Base-by-base conservation (phyloP, 805 yeast genomes). In the Vanderwaltozyma polyspora region DNA sequence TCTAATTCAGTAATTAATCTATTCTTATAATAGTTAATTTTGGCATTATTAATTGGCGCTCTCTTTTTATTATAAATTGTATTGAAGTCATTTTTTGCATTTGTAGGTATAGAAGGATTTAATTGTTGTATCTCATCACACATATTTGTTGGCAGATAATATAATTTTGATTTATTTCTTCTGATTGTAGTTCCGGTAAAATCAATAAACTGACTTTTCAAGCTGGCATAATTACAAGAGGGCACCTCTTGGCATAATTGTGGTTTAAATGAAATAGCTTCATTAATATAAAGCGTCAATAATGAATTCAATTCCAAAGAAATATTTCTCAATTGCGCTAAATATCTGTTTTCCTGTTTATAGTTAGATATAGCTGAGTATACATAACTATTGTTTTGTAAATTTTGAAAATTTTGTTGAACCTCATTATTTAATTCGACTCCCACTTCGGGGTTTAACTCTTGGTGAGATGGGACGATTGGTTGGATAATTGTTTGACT, bases 1-100 rank as follows among this genome's bases (percentile, higher is more conserved):
- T 47, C 52, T 25, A 44, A 34, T 31, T 44, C 52, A 14, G 49
- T 45, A 23, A 47, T 45, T 15, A 47, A 38, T 30, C 52, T 30
- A 37, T 47, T 45, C 34, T 45, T 47, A 16, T 9, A 17, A 6
- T 12, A 5, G 9, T 16, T 15, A 6, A 6, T 27, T 11, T 21
- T 23, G 6, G 4, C 16, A 25, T 25, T 25, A 10, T 25, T 6
- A 6, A 23, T 23, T 7, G 25, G n/a, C 6, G n/a, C 10, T 23
- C 10, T 5, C n/a, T 5, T 13, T 11, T 23, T 13, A 5, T 23
- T 17, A n/a, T n/a, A n/a, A n/a, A n/a, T n/a, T n/a, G 15, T 25
- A n/a, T n/a, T 13, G 12, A 5, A 5, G 14, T 13, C 12, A 5
- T 25, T 13, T 25, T 25, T 25, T 4, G 14, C 15, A 5, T 4